Evolutionary conservation across 208 protist species (phyloP), one percentile per base, ranked within the genome.

Genomic region (Leishmania major): DNA sequence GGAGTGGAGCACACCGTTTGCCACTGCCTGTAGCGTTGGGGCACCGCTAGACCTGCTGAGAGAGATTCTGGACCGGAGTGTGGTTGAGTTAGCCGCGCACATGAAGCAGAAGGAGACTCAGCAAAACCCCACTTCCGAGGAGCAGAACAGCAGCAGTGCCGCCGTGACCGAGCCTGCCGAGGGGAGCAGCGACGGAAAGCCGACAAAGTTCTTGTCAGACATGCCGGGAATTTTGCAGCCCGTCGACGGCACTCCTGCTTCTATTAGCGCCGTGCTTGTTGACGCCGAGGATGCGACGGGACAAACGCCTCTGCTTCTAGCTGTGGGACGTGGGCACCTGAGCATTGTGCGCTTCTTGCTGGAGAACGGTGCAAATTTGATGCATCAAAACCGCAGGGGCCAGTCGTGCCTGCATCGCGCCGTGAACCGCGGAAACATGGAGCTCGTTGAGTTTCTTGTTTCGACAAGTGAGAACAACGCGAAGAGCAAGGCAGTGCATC

Each of bases 341-440:
- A 55, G 67, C 53, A 78, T 96, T n/a, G 85, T 92, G 69, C 81
- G 86, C 64, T 90, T 93, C 51, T 87, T 98, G 51, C 88, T 97
- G 35, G 71, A 92, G 81, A 77, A 84, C 51, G 96, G 94, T 22
- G 93, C 92, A 2, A 81, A 94, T 35, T 82, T 96, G 80, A 82
- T 75, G 45, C 82, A 88, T 28, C 92, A 94, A 76, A 97, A 97
- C 80, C 80, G 80, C 35, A 88, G 90, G 19, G 93, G 93, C 49
- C 93, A 98, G 81, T 91, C 96, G 0, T 88, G 79, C 11, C 89
- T 98, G 73, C 96, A 98, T 79, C 94, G 96, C 19, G 89, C 93
- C 4, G 92, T 95, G 69, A 90, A 86, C 72, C 85, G 90, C 17
- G 92, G 94, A 60, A 78, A 90, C 82, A 70, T 82, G 66, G 92